phyloP scores from a whole-genome alignment of 768 basidiomycete genomes.

The Gloeopeniophorella convolvens region DNA sequence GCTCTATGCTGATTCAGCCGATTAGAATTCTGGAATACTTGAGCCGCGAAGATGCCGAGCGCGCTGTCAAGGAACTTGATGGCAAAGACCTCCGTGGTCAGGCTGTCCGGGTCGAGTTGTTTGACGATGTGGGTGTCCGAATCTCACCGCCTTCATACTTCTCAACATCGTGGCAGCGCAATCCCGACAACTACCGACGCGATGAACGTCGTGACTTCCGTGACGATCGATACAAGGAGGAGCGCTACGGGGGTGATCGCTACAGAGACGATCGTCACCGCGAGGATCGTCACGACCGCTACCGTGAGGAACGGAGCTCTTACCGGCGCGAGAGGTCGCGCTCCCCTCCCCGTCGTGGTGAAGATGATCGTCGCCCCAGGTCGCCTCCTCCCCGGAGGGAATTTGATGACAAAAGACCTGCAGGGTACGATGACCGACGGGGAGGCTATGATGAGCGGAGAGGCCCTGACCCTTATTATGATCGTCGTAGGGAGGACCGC shows the following conservation, averaged over 20 bases:
- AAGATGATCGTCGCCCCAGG: slow-evolving; percentile 77
- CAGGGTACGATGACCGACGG: slow-evolving; percentile 90
- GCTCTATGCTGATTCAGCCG: background rate
- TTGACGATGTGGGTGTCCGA: slow-evolving; percentile 47
- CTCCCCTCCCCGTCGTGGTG: slow-evolving; percentile 66
- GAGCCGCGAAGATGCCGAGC: slow-evolving; percentile 83
- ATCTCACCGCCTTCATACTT: slow-evolving; percentile 5
- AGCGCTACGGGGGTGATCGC: slow-evolving; percentile 34
- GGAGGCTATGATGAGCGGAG: slow-evolving; percentile 77
- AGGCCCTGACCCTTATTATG: slow-evolving; percentile 81
- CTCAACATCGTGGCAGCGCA: slow-evolving; percentile 40
- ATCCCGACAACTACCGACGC: slow-evolving; percentile 68
- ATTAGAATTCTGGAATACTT: slow-evolving; percentile 85
- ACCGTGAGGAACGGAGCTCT: slow-evolving; percentile 39
- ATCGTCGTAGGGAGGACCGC: slow-evolving; percentile 76
- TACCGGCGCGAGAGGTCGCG: slow-evolving; percentile 77
- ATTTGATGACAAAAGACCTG: slow-evolving; percentile 78
- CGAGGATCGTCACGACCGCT: slow-evolving; percentile 30
- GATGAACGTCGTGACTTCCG: slow-evolving; percentile 65
- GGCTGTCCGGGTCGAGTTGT: slow-evolving; percentile 62
- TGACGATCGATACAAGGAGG: slow-evolving; percentile 31
- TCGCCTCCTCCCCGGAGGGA: slow-evolving; percentile 79
- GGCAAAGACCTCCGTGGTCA: slow-evolving; percentile 84
- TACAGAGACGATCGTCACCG: slow-evolving; percentile 52
- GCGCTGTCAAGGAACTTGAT: slow-evolving; percentile 83